Evolutionary conservation across 306 rosid genomes (phyloP).

Genomic region (Castanea mollissima): DNA sequence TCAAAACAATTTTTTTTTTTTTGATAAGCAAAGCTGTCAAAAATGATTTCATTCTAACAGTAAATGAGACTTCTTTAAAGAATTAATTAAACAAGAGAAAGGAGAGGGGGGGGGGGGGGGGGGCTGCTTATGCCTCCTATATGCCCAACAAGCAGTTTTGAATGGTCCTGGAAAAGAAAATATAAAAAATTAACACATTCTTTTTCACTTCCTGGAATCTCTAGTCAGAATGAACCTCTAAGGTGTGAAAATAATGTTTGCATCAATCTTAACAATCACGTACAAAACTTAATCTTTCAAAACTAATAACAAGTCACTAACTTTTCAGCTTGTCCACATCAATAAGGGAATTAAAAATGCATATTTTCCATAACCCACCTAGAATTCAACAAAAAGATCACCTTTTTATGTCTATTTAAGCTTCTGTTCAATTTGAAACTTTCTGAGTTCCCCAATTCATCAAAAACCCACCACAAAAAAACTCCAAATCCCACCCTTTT

Average conservation of each 20-base stretch:
- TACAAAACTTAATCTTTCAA: not conserved
- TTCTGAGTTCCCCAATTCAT: not conserved
- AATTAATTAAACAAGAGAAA: not conserved
- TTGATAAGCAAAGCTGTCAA: constrained; percentile 58
- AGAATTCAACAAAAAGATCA: not conserved
- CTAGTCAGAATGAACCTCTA: not conserved
- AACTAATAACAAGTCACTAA: not conserved
- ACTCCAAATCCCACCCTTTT: not conserved
- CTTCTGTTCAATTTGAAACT: not conserved
- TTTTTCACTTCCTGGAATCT: not conserved
- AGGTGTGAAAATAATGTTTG: not conserved
- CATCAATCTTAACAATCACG: not conserved
- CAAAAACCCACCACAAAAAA: not conserved
- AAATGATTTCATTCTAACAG: constrained; percentile 12
- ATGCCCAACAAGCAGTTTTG: not conserved
- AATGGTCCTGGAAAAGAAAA: not conserved
- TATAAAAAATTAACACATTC: not conserved
- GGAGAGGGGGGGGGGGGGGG: not conserved
- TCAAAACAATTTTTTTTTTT: not conserved
- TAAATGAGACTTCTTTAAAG: not conserved
- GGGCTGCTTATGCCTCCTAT: not conserved
- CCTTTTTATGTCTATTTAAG: not conserved
- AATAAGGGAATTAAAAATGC: too few species aligned
- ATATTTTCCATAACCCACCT: too few species aligned
- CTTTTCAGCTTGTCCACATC: too few species aligned